These are phyloP conservation scores for Balakata baccata DNA, from an alignment of 345 rosid species.

Conservation along the genomic window DNA sequence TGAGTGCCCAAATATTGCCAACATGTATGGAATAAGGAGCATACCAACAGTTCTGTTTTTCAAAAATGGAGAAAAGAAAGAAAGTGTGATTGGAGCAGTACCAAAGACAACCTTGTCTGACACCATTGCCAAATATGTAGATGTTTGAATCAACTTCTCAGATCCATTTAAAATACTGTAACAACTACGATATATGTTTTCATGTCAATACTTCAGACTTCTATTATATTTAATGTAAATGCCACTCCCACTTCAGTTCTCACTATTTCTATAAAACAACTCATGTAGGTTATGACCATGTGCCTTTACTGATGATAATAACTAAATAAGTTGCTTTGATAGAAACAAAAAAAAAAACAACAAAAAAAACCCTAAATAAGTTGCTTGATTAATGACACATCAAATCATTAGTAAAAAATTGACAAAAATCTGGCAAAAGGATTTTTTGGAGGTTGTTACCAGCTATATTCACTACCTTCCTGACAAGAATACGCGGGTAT, in stretches of 20 bases:
- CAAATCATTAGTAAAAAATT: not conserved
- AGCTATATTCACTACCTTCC: not conserved
- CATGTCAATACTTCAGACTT: not conserved
- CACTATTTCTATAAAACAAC: not conserved
- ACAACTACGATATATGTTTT: not conserved
- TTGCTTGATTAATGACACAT: not conserved
- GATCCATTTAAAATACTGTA: not conserved
- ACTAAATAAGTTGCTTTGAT: too few species aligned
- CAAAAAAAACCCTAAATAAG: too few species aligned
- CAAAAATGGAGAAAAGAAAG: constrained; percentile 70
- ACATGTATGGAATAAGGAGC: constrained; percentile 62
- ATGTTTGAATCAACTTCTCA: constrained; percentile 18
- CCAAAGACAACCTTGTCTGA: constrained; percentile 59
- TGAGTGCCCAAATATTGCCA: constrained; percentile 59
- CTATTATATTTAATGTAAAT: constrained; percentile 1
- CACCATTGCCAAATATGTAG: constrained; percentile 54
- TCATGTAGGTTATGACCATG: not conserved
- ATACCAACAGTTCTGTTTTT: constrained; percentile 69
- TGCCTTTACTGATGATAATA: not conserved
- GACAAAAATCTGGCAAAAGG: not conserved
- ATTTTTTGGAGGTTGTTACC: not conserved
- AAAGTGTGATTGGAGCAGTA: constrained; percentile 71
- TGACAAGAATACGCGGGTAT: not conserved
- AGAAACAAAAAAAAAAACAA: too few species aligned
- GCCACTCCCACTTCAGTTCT: not conserved